Conservation (phyloP, 106 monocot species). For the Alisma plantagoaquatica region DNA sequence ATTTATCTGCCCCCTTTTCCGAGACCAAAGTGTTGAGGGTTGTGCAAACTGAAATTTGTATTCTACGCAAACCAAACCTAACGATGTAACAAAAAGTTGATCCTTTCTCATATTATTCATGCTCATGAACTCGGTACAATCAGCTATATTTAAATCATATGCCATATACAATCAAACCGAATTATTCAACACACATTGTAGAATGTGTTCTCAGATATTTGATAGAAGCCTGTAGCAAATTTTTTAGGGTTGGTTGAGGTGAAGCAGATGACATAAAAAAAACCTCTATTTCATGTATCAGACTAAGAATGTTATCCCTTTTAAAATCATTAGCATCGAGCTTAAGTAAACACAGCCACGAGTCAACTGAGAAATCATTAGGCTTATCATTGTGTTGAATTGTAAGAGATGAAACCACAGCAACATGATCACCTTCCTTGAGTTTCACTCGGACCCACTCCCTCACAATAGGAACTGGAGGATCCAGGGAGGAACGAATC, state of each 20-base stretch:
- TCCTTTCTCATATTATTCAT: no score
- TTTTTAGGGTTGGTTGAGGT: slow-evolving; percentile 23
- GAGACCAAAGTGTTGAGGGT: no score
- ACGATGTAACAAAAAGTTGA: no score
- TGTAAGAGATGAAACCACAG: slow-evolving; percentile 45
- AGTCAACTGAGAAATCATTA: slow-evolving; percentile 33
- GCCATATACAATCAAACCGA: no score
- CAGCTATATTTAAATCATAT: no score
- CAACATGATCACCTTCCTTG: slow-evolving; percentile 26
- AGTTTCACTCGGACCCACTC: slow-evolving; percentile 72
- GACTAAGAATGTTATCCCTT: slow-evolving; percentile 21
- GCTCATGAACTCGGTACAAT: no score
- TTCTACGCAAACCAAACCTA: no score
- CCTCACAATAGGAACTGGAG: slow-evolving; percentile 68
- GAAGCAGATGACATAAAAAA: slow-evolving; percentile 9
- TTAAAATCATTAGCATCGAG: slow-evolving; percentile 25
- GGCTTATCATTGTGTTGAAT: slow-evolving; percentile 22
- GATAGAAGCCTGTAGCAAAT: slow-evolving; percentile 50
- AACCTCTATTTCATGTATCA: slow-evolving; percentile 22
- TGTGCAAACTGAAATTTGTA: no score
- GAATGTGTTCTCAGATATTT: no score
- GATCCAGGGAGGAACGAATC: slow-evolving; percentile 28
- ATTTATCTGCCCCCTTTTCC: no score
- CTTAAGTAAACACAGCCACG: slow-evolving; percentile 53
- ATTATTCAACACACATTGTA: no score